Percentiles rank a stretch among this genome's conserved stretches.
Conservation (phyloP, 345 rosid species). For the Cochlearia excelsa region DNA sequence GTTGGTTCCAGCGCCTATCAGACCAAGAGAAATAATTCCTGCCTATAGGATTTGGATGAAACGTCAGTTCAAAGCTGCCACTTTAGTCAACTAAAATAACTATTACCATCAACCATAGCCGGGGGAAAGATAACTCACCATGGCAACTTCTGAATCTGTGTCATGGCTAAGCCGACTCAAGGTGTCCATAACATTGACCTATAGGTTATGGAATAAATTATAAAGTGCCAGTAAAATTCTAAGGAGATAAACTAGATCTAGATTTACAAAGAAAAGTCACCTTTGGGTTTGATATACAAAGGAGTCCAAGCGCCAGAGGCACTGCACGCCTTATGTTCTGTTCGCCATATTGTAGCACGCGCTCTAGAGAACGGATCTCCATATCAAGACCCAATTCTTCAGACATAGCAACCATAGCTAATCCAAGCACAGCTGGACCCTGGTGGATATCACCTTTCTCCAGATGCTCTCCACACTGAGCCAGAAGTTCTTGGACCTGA, state of each 20-base stretch:
- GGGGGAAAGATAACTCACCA: slow-evolving; percentile 49
- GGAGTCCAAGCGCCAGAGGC: slow-evolving; percentile 96
- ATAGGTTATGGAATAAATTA: slow-evolving; percentile 5
- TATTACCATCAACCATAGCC: not conserved
- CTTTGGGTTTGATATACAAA: slow-evolving; percentile 97
- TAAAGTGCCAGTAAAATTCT: not conserved
- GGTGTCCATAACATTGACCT: slow-evolving; percentile 97
- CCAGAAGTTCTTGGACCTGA: slow-evolving; percentile 91
- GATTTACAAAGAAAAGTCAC: slow-evolving; percentile 33
- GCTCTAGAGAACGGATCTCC: slow-evolving; percentile 94
- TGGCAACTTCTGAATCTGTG: slow-evolving; percentile 96
- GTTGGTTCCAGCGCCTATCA: slow-evolving; percentile 96
- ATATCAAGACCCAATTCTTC: slow-evolving; percentile 95
- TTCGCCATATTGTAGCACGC: slow-evolving; percentile 90
- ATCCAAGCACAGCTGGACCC: slow-evolving; percentile 97
- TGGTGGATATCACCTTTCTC: slow-evolving; percentile 93
- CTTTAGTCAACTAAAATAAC: not conserved
- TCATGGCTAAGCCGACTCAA: slow-evolving; percentile 98
- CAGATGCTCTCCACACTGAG: slow-evolving; percentile 88
- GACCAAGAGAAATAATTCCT: slow-evolving; percentile 83
- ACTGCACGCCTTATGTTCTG: slow-evolving; percentile 90
- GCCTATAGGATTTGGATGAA: slow-evolving; percentile 53
- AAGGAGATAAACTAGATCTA: slow-evolving; percentile 14
- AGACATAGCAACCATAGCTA: slow-evolving; percentile 97
- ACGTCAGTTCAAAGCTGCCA: slow-evolving; percentile 9